Evolutionary conservation across 2,329 filamentous ascomycete genomes (phyloP), one percentile per base, ranked within the genome.

Genomic region (Epichloe sp.): DNA sequence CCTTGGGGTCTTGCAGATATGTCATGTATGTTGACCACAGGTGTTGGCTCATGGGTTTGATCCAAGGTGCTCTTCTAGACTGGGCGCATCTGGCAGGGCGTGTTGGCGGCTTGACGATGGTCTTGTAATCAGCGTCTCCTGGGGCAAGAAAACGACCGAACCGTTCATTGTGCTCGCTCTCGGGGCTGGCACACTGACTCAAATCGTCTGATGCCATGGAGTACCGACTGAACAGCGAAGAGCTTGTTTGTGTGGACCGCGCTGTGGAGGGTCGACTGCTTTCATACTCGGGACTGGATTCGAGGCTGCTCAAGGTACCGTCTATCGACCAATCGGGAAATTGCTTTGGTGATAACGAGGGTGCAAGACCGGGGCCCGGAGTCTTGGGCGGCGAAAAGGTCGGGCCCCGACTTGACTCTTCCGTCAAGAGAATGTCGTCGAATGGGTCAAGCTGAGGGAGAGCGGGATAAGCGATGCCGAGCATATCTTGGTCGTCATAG

Each of bases 1-100:
- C 79, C 47, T 78, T 80, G 44, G 82, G 80, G 57, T 85, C 82
- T 60, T 82, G 78, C 41, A 85, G 67, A 58, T 85, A 85, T 49
- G 81, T 68, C 52, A 77, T 67, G 60, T 83, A 85, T 1, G 78
- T 82, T 5, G 77, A 73, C 82, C 82, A 85, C 10, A 85, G 65
- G 58, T 85, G 82, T 12, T 76, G 69, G 65, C 72, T 80, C 79
- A 85, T 83, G 17, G 78, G 73, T 54, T 76, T 77, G 4, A 80
- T 83, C 82, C 82, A 85, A 0, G 73, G 74, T 1, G 77, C 76
- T 60, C 75, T 79, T 53, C 76, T 68, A 36, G 65, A 59, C 51
- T 68, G 69, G 23, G 57, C 56, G 47, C 57, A 52, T 44, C 35
- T 56, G 48, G 46, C 46, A 38, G 48, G 56, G 48, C 40, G 58